Evolutionary conservation across 169 alveolate species (phyloP).

Genomic region (Plasmodium relictum): DNA sequence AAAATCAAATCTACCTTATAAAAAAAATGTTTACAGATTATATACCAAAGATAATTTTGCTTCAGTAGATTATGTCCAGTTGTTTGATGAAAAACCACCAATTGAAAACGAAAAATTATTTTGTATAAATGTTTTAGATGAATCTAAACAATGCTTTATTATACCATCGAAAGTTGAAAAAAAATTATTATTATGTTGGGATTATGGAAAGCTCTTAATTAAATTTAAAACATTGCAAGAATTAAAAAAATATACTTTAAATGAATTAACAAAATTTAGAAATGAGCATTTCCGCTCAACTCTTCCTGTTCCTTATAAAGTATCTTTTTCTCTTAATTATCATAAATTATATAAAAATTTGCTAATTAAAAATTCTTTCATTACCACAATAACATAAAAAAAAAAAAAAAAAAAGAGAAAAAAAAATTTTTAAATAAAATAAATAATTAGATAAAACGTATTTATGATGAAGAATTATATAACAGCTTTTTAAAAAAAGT

Average conservation of each 20-base stretch:
- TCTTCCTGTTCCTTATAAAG: conserved; percentile 13
- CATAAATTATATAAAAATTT: conserved; percentile 39
- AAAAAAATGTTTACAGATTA: conserved; percentile 88
- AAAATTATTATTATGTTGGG: conserved; percentile 44
- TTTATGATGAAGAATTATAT: too few species aligned
- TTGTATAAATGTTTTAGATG: conserved; percentile 27
- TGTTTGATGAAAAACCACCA: conserved; percentile 38
- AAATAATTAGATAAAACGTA: neutral
- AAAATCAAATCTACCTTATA: conserved; percentile 90
- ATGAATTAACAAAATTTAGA: conserved; percentile 44
- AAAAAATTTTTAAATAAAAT: neutral
- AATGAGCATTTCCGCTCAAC: conserved; percentile 16
- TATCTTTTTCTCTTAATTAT: conserved; percentile 29
- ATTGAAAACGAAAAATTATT: conserved; percentile 18
- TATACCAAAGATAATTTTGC: conserved; percentile 80
- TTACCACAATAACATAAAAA: neutral
- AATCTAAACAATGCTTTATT: conserved; percentile 15
- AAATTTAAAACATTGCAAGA: conserved; percentile 30
- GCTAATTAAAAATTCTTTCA: conserved; percentile 12
- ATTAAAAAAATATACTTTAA: conserved; percentile 35
- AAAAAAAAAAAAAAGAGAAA: neutral
- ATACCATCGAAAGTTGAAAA: conserved; percentile 53
- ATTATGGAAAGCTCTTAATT: conserved; percentile 58
- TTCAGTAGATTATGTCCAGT: conserved; percentile 78
- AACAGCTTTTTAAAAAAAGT: too few species aligned